phyloP scores from a whole-genome alignment of 768 basidiomycete genomes.

The Rhodotorula diobovata region DNA sequence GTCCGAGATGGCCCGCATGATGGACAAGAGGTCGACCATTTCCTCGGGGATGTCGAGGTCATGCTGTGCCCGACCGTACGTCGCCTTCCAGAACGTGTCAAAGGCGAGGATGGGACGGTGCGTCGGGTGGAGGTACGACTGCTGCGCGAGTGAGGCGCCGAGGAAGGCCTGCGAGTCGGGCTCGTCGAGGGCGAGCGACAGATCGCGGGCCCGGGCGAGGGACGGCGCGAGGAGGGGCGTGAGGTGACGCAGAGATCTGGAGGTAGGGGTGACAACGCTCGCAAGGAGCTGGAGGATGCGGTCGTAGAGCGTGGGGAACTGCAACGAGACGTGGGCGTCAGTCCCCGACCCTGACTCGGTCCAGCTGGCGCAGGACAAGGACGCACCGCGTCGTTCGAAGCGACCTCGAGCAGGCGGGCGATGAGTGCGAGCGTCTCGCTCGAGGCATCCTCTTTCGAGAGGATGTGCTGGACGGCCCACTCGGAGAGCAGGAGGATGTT shows the following conservation, averaged over 20 bases:
- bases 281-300: neutral
- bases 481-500: neutral
- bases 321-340: neutral
- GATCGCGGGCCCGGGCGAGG: conserved; percentile 15
- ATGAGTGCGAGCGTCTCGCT: conserved; percentile 4
- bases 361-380: neutral
- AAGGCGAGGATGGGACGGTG: conserved; percentile 16
- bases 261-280: neutral
- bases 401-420: conserved; percentile 2
- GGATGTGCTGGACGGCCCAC: neutral
- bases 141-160: neutral
- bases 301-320: conserved; percentile 15
- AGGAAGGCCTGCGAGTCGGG: conserved; percentile 9
- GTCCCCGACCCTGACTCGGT: fast-evolving
- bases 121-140: neutral
- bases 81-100: conserved; percentile 15
- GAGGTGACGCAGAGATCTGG: neutral
- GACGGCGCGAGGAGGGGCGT: conserved; percentile 3
- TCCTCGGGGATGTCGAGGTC: neutral
- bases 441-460: neutral
- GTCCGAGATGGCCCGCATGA: neutral
- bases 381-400: conserved; percentile 8
- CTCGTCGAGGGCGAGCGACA: neutral
- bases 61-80: neutral
- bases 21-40: conserved; percentile 1